Percentiles rank a stretch among this genome's conserved stretches.
Evolutionary conservation across 495 filamentous ascomycete species (phyloP).

Genomic region (Aspergillus ostianus): DNA sequence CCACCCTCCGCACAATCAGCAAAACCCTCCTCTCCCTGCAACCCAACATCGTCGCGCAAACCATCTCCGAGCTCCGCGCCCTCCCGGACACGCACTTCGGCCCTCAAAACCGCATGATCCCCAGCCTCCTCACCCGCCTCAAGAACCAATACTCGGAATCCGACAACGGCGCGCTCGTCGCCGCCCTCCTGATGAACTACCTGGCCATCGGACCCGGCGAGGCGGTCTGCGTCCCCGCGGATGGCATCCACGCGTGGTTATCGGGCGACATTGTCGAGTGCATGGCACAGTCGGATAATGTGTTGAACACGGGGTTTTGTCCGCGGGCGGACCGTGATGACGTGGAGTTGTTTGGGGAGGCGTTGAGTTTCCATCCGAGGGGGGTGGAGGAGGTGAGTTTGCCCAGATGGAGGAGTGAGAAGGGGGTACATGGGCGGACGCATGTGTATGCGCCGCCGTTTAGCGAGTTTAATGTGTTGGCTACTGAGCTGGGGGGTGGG

Average conservation of each 20-base stretch:
- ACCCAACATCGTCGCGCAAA: slow-evolving; percentile 47
- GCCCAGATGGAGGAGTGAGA: slow-evolving; percentile 42
- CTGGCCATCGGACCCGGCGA: slow-evolving; percentile 63
- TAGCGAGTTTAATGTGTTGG: slow-evolving; percentile 70
- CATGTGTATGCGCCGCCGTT: slow-evolving; percentile 65
- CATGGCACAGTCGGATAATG: slow-evolving; percentile 81
- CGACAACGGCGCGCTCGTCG: slow-evolving; percentile 61
- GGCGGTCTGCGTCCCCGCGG: slow-evolving; percentile 70
- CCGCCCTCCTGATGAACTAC: slow-evolving; percentile 70
- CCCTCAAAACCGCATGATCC: slow-evolving; percentile 51
- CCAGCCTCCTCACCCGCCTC: slow-evolving; percentile 61
- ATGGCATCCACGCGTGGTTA: slow-evolving; percentile 77
- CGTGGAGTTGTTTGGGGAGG: slow-evolving; percentile 59
- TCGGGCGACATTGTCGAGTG: slow-evolving; percentile 80
- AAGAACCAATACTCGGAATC: slow-evolving; percentile 58
- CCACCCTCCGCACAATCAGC: slow-evolving; percentile 59
- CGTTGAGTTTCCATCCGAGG: slow-evolving; percentile 63
- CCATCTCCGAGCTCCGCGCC: slow-evolving; percentile 49
- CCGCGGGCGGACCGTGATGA: slow-evolving; percentile 60
- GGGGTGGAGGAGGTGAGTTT: slow-evolving; percentile 52
- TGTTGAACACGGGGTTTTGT: slow-evolving; percentile 74
- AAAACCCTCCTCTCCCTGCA: slow-evolving; percentile 54
- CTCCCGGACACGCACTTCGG: slow-evolving; percentile 52
- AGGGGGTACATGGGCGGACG: slow-evolving; percentile 57
- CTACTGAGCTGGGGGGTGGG: slow-evolving; percentile 52